Base-by-base conservation (phyloP, 352 stramenopile species). In the Pythium insidiosum region DNA sequence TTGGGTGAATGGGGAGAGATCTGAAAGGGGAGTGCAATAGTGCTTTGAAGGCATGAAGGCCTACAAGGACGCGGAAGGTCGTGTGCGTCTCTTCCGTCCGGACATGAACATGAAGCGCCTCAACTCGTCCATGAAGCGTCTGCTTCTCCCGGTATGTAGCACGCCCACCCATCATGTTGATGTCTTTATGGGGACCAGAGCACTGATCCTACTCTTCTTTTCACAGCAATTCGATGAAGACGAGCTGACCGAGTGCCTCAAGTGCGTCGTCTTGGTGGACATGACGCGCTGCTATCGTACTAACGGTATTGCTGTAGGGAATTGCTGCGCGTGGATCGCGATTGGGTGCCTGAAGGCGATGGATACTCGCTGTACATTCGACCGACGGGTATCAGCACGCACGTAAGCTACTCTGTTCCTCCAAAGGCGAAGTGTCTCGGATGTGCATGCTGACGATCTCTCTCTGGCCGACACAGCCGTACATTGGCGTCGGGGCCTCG, bases 21-120 rank as follows among this genome's bases (percentile, higher is more conserved):
- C n/a, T n/a, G n/a, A n/a, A n/a, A n/a, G n/a, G n/a, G n/a, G n/a
- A n/a, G n/a, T n/a, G n/a, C n/a, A n/a, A 15, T 33, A 33, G 78
- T 97, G 90, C 56, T 98, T 97, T 58, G 91, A 98, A 71, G 95
- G 91, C 24, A 95, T 98, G 86, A 98, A 98, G 60, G 90, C 91
- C 1, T 98, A 97, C 57, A 72, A 87, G 33, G 80, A 87, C 37
- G 62, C 71, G 18, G 50, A 95, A 15, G 84, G 87, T 28, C 78
- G 83, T 26, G 61, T 98, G 34, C 83, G 88, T 28, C 71, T 98
- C 37, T 98, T 98, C 69, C 92, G 95, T 47, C 94, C 94, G 11
- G 85, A 98, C 43, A 90, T 95, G 68, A 98, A 98, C 69, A 97
- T 98, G 88, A 87, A 95, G 61, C 86, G 95, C 13, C 65, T 98